Conservation (phyloP, 495 filamentous ascomycete genomes). For the Darksidea phi region DNA sequence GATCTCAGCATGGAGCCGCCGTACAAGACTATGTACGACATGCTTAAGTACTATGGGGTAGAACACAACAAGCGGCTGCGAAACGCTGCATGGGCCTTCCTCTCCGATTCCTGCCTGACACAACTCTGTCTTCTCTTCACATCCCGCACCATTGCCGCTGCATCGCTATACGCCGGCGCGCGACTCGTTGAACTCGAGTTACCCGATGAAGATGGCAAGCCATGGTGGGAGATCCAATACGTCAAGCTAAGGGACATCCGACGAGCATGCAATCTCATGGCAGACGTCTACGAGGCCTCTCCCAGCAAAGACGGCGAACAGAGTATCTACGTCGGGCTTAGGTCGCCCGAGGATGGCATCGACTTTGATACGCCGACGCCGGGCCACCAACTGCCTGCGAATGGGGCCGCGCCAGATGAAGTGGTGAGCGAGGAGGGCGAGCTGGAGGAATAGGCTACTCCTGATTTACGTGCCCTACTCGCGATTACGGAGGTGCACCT, state of each 20-base stretch:
- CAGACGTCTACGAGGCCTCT: constrained; percentile 65
- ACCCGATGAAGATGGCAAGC: constrained; percentile 69
- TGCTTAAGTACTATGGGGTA: constrained; percentile 65
- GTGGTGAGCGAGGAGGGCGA: constrained; percentile 24
- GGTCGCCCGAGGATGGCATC: constrained; percentile 37
- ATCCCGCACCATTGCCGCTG: constrained; percentile 75
- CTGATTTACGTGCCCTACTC: no score
- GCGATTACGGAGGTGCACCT: no score
- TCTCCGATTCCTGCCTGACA: constrained; percentile 84
- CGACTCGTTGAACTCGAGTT: constrained; percentile 67
- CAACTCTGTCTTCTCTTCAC: constrained; percentile 79
- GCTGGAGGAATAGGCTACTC: constrained; percentile 16
- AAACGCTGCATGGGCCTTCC: constrained; percentile 84
- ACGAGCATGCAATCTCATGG: constrained; percentile 67
- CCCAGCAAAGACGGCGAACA: constrained; percentile 34
- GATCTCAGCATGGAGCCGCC: constrained; percentile 86
- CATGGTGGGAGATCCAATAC: constrained; percentile 82
- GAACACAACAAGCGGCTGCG: constrained; percentile 73
- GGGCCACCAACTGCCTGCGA: not conserved
- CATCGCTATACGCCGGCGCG: constrained; percentile 80
- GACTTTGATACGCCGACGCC: constrained; percentile 11
- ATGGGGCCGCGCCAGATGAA: constrained; percentile 7
- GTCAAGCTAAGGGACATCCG: constrained; percentile 62
- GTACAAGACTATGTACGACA: constrained; percentile 75
- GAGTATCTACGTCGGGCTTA: constrained; percentile 42